Conservation (phyloP, 2,329 filamentous ascomycete genomes). For the Sporothrix phasma region DNA sequence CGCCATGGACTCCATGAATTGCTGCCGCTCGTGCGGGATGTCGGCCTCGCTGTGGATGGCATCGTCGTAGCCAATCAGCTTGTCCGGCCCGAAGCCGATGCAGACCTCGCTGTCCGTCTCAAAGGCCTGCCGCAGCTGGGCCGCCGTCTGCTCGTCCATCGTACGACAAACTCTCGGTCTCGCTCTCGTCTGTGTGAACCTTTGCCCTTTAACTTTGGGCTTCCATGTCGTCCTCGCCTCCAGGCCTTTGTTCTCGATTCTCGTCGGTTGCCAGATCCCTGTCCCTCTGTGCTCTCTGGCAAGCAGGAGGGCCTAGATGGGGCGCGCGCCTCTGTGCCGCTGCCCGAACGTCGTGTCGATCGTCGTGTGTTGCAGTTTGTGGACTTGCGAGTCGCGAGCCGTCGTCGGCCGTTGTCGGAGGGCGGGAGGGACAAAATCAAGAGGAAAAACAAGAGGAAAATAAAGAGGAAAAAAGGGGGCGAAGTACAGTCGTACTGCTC, state of each 20-base stretch:
- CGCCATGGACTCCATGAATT: background rate
- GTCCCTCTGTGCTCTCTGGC: too few species aligned
- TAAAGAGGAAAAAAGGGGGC: background rate
- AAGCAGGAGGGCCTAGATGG: background rate
- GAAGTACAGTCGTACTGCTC: background rate
- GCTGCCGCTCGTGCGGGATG: background rate
- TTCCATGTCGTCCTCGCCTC: too few species aligned
- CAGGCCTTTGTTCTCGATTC: background rate
- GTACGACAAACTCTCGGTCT: background rate
- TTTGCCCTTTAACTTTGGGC: background rate
- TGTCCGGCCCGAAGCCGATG: background rate
- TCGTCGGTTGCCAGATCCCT: background rate
- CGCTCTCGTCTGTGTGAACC: background rate
- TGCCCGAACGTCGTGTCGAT: constrained; percentile 1
- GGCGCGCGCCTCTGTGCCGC: background rate
- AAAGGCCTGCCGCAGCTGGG: background rate
- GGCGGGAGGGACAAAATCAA: background rate
- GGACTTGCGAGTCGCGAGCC: background rate
- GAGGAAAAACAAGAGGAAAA: background rate
- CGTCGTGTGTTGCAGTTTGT: background rate
- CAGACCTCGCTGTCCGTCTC: background rate
- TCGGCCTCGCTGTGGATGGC: constrained; percentile 5
- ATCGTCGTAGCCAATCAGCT: background rate
- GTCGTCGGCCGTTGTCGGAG: background rate
- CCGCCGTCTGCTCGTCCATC: background rate